These are phyloP conservation scores for Ophidiomyces ophidiicola DNA, from an alignment of 2,329 filamentous ascomycete species.

Conservation along the genomic window DNA sequence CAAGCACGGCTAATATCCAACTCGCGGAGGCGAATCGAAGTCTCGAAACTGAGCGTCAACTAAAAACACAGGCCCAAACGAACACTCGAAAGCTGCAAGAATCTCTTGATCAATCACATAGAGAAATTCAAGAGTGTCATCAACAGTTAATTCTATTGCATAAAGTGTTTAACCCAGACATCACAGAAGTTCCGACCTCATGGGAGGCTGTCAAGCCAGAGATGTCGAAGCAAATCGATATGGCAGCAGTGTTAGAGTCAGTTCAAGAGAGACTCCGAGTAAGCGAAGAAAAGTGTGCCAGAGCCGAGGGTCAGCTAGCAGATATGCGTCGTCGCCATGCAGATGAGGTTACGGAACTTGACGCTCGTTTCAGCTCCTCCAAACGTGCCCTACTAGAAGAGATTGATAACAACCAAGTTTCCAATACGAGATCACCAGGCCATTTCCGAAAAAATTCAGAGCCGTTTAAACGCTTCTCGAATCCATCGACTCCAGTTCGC, in stretches of 20 bases:
- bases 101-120: slow-evolving; percentile 65
- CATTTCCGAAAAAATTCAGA: slow-evolving; percentile 51
- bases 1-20: slow-evolving; percentile 67
- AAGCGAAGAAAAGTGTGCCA: slow-evolving; percentile 65
- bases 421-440: slow-evolving; percentile 60
- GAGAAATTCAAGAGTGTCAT: slow-evolving; percentile 68
- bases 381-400: slow-evolving; percentile 72
- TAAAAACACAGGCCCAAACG: slow-evolving; percentile 71
- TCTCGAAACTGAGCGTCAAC: slow-evolving; percentile 77
- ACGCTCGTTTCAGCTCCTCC: slow-evolving; percentile 49
- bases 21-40: slow-evolving; percentile 80
- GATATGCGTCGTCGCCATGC: slow-evolving; percentile 64
- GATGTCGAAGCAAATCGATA: slow-evolving; percentile 54
- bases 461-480: slow-evolving; percentile 53
- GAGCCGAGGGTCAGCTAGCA: slow-evolving; percentile 70
- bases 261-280: slow-evolving; percentile 79
- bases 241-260: slow-evolving; percentile 75
- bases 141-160: slow-evolving; percentile 70
- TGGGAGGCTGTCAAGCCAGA: slow-evolving; percentile 59
- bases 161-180: slow-evolving; percentile 72
- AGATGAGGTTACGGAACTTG: slow-evolving; percentile 56
- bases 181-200: slow-evolving; percentile 50
- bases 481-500: slow-evolving; percentile 60
- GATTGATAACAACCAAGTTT: slow-evolving; percentile 70
- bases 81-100: slow-evolving; percentile 71